phyloP scores from a whole-genome alignment of 371 early-diverging fungal genomes.

The Coemansia sp. region DNA sequence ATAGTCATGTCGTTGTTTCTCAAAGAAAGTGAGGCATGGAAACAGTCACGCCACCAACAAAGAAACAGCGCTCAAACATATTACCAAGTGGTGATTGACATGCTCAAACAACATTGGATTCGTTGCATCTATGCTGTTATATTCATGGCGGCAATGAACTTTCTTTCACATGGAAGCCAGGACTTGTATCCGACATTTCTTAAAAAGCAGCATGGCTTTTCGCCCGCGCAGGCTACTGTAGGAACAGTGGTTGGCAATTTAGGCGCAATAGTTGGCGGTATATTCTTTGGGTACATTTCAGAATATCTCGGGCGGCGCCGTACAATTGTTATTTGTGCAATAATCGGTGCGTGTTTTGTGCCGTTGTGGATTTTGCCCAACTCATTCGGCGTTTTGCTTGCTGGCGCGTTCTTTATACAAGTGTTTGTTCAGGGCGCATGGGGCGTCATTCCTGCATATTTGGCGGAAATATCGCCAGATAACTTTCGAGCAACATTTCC shows the following conservation, averaged over 20 bases:
- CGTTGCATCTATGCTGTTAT: constrained; percentile 62
- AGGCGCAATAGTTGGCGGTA: constrained; percentile 73
- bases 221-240: constrained; percentile 57
- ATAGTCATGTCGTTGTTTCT: constrained; percentile 63
- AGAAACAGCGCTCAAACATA: constrained; percentile 20
- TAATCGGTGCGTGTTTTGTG: constrained; percentile 63
- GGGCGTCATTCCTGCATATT: constrained; percentile 72
- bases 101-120: constrained; percentile 58
- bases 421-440: constrained; percentile 62
- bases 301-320: constrained; percentile 67
- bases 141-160: constrained; percentile 62
- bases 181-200: constrained; percentile 74
- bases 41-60: constrained; percentile 46
- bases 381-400: constrained; percentile 53
- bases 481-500: constrained; percentile 67
- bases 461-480: constrained; percentile 68
- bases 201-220: constrained; percentile 59
- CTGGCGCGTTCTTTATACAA: constrained; percentile 60
- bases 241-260: constrained; percentile 63
- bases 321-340: constrained; percentile 54
- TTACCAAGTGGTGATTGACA: constrained; percentile 54
- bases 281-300: constrained; percentile 64
- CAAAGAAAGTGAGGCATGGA: constrained; percentile 64
- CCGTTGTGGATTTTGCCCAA: constrained; percentile 66
- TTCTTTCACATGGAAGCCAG: constrained; percentile 69